Evolutionary conservation across 305 asterid species (phyloP), one percentile per base, ranked within the genome.

Genomic region (Fraxinus sp.): DNA sequence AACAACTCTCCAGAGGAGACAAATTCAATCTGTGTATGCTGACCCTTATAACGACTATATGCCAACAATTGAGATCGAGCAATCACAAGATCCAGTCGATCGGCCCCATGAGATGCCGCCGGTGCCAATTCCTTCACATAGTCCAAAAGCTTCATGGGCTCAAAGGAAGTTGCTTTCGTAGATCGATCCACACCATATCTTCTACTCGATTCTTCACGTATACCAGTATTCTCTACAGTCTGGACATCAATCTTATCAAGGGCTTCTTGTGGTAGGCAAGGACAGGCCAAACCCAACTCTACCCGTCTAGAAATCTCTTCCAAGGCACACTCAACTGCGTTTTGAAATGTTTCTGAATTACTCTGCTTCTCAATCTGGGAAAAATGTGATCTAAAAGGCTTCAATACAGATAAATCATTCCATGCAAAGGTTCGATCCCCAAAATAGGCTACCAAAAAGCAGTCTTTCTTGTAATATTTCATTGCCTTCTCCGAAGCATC

Each of bases 381-480:
- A 84, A 95, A 97, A 83, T 91, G 82, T 70, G 91, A 76, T 80
- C 93, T 82, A 86, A 97, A 97, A 37, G 98, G 95, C 91, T 91
- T 97, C 66, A 97, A 84, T 1, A 90, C 83, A 22, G 99, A 88
- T n/a, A 97, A 83, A 77, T 95, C 97, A n/a, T 95, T 97, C 99
- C 99, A 97, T 77, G 98, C 99, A 81, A 97, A 97, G 74, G 97
- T 95, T 55, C 87, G 91, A 72, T 97, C 99, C 33, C 98, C 99
- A 81, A 95, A 97, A 90, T 95, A 97, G 4, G 98, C 99, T 66
- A 97, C 95, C 92, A 97, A 89, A 91, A 89, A 92, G 24, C 97
- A 80, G 77, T 93, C 98, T 79, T 93, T 97, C 86, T 92, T 97
- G 62, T 81, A 83, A 88, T 95, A 79, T 84, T 93, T 97, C 78